Evolutionary conservation across 169 alveolate genomes (phyloP), one percentile per base, ranked within the genome.

Genomic region (Cyclospora cayetanensis): DNA sequence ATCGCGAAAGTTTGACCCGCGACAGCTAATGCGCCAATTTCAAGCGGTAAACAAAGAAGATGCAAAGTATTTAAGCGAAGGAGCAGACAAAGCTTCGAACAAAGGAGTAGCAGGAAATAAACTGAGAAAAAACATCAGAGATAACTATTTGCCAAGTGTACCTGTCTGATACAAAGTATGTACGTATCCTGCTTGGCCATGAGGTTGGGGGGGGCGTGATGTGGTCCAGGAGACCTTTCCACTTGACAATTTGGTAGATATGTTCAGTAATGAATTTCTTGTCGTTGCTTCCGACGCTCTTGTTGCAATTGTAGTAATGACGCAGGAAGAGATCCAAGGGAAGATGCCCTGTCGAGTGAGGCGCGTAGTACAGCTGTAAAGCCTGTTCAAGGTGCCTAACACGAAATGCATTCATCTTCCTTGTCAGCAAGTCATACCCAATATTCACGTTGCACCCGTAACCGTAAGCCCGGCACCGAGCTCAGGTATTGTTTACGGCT

Each of bases 321-420:
- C 89, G 83, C 31, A 92, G 79, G 46, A 87, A 92, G 31, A 87
- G 34, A 35, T 92, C 95, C 52, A 92, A 68, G 0, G 95, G 95
- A 22, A 82, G 85, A 22, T 66, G 63, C 27, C 70, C 68, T 11
- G 91, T 42, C 15, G 91, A 65, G 12, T 46, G 91, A 7, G 89
- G 89, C 90, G 94, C 91, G 68, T 85, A 74, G 84, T 93, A 95
- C 31, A 87, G 94, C 39, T 90, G 86, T 15, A 95, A 87, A 31
- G 96, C 96, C 39, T 95, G 95, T 83, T 95, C 97, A 37, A 95
- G 93, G 70, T 95, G 97, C 63, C 96, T 77, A 15, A 96, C 96
- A 68, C 97, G 94, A 27, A 92, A 93, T 1, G 97, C 93, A 55
- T 95, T 95, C 82, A 95, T 95, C 37, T 18, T 76, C n/a, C 43